Percentiles rank a stretch among this genome's conserved stretches.
phyloP scores from a whole-genome alignment of 2,329 filamentous ascomycete species.

The Didymella sp. region DNA sequence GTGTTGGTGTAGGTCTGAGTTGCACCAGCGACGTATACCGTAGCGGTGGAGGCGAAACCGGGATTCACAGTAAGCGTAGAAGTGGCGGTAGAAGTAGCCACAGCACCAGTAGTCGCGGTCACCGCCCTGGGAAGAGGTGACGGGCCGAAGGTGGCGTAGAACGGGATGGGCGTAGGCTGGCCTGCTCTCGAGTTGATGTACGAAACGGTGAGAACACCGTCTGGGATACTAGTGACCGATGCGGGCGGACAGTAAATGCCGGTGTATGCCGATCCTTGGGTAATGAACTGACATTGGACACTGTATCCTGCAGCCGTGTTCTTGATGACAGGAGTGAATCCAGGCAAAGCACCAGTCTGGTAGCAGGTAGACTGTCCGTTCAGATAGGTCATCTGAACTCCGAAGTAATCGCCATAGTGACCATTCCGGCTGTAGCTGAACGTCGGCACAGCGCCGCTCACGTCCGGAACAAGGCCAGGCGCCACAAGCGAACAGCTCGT shows the following conservation, averaged over 20 bases:
- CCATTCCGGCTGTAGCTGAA: constrained; percentile 5
- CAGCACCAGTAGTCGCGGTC: not conserved
- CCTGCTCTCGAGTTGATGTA: not conserved
- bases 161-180: constrained; percentile 11
- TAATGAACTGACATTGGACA: not conserved
- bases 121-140: constrained; percentile 5
- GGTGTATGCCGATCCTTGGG: not conserved
- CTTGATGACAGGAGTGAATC: constrained; percentile 9
- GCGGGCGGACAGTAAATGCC: constrained; percentile 7
- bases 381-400: constrained; percentile 11
- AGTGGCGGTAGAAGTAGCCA: constrained; percentile 4
- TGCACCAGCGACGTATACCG: constrained; percentile 1
- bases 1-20: constrained; percentile 9
- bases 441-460: constrained; percentile 4
- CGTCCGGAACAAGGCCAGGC: constrained; percentile 3
- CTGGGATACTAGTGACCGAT: constrained; percentile 7
- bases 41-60: constrained; percentile 3
- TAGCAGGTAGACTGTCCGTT: constrained; percentile 7
- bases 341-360: not conserved
- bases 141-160: constrained; percentile 3
- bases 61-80: not conserved
- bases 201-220: constrained; percentile 10
- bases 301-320: not conserved
- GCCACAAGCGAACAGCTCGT: constrained; percentile 12
- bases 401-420: constrained; percentile 10